These are phyloP conservation scores for Termitomyces sp. DNA, from an alignment of 768 basidiomycete genomes.

Conservation along the genomic window DNA sequence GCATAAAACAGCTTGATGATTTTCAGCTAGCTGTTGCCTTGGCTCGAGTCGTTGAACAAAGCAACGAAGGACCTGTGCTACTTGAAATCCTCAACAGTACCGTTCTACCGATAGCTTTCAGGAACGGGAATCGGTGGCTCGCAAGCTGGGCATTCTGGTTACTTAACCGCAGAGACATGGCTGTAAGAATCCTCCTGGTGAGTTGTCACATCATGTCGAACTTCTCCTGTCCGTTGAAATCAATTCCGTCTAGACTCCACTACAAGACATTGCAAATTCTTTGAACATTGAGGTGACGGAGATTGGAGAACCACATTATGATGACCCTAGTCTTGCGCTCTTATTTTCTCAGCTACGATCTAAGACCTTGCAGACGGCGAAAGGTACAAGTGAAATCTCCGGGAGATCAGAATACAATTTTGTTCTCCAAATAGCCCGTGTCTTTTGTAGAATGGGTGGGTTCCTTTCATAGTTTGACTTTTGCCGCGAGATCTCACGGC, in stretches of 20 bases:
- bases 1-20: constrained; percentile 81
- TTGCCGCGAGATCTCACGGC: background rate
- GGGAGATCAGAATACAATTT: constrained; percentile 91
- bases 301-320: constrained; percentile 84
- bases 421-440: constrained; percentile 88
- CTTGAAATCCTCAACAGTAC: constrained; percentile 62
- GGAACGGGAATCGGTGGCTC: constrained; percentile 86
- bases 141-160: constrained; percentile 97
- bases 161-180: constrained; percentile 79
- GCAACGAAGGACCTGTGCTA: constrained; percentile 76
- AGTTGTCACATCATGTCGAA: constrained; percentile 19
- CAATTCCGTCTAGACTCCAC: constrained; percentile 53
- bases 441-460: constrained; percentile 93
- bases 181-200: constrained; percentile 87
- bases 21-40: constrained; percentile 88
- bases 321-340: constrained; percentile 89
- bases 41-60: constrained; percentile 78
- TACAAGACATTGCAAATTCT: constrained; percentile 63
- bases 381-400: constrained; percentile 89
- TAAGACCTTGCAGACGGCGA: constrained; percentile 88
- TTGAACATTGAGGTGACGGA: constrained; percentile 50
- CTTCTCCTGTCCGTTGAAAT: background rate
- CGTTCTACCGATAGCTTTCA: constrained; percentile 81
- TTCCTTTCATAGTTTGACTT: background rate
- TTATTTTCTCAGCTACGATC: constrained; percentile 86